Base-by-base conservation (phyloP, 1,284 basidiomycete species). In the Tremellales sp. region DNA sequence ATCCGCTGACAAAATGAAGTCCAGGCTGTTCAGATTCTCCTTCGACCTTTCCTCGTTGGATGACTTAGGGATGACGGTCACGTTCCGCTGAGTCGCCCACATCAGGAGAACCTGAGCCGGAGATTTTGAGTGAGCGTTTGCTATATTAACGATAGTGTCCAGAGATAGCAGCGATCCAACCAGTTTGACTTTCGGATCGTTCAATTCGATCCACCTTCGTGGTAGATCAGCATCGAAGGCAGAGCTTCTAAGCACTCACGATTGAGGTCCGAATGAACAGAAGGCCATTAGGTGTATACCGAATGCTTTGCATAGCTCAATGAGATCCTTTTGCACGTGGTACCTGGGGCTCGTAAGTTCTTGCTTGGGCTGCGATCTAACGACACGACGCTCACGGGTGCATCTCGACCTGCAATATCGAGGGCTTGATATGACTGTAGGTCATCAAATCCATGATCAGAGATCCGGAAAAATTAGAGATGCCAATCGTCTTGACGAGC, bases 231-330 rank as follows among this genome's bases (percentile, higher is more conserved):
- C n/a, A n/a, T n/a, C n/a, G n/a, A n/a, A n/a, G n/a, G n/a, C n/a
- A n/a, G n/a, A n/a, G n/a, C n/a, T n/a, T n/a, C n/a, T n/a, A 21
- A 31, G 21, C 5, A 43, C 54, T 40, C 45, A 57, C 49, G 58
- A 58, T 58, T 82, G 77, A 4, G 80, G 79, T 24, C 85, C 84
- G 53, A 85, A 83, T n/a, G 84, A 85, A 27, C 83, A 86, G 73
- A 87, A 90, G 0, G 79, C 86, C 39, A 86, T 88, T 45, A 89
- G 67, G 9, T 81, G 81, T 43, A 89, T 81, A 10, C 78, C 79
- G 46, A 81, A 34, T 25, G 60, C 57, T 57, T 83, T 80, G 60
- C 78, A 78, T 35, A 85, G 73, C 39, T 76, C 71, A 50, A 87
- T 67, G 43, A 87, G 74, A 12, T 76, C 71, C 51, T 83, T 77